Evolutionary conservation across 352 stramenopile genomes (phyloP).

Genomic region (Phytopythium chamaehyphon): DNA sequence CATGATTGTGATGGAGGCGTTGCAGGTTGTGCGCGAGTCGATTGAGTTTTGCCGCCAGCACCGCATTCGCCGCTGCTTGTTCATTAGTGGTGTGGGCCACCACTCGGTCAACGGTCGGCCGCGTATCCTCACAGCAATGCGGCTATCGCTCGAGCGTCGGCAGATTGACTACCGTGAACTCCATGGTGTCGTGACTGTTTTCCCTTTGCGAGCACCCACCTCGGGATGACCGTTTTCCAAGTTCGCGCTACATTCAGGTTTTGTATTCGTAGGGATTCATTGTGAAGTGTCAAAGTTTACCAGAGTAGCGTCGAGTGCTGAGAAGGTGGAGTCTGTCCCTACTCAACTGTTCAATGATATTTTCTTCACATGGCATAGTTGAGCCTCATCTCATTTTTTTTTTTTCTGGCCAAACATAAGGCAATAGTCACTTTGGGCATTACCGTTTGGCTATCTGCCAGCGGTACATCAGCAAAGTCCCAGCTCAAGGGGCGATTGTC

Average conservation of each 20-base stretch:
- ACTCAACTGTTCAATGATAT: no score
- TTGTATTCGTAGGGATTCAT: no score
- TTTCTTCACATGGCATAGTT: no score
- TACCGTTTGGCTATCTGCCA: no score
- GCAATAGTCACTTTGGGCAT: no score
- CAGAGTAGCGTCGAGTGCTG: not conserved
- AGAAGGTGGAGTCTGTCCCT: not conserved
- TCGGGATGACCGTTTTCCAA: not conserved
- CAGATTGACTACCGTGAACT: slow-evolving; percentile 57
- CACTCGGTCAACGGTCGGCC: slow-evolving; percentile 68
- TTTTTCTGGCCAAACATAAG: no score
- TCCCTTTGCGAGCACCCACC: slow-evolving; percentile 45
- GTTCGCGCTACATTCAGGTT: no score
- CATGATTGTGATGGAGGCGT: slow-evolving; percentile 61
- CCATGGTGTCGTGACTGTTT: slow-evolving; percentile 54
- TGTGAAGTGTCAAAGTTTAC: no score
- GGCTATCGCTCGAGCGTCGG: slow-evolving; percentile 54
- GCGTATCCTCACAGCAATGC: slow-evolving; percentile 50
- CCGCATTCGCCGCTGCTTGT: slow-evolving; percentile 52
- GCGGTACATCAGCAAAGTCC: no score
- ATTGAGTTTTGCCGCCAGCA: slow-evolving; percentile 56
- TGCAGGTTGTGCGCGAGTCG: slow-evolving; percentile 50
- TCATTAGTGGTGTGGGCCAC: slow-evolving; percentile 63
- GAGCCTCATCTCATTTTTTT: no score
- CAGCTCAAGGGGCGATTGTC: no score